Evolutionary conservation across 495 filamentous ascomycete species (phyloP).

Genomic region (Aspergillus wentii): DNA sequence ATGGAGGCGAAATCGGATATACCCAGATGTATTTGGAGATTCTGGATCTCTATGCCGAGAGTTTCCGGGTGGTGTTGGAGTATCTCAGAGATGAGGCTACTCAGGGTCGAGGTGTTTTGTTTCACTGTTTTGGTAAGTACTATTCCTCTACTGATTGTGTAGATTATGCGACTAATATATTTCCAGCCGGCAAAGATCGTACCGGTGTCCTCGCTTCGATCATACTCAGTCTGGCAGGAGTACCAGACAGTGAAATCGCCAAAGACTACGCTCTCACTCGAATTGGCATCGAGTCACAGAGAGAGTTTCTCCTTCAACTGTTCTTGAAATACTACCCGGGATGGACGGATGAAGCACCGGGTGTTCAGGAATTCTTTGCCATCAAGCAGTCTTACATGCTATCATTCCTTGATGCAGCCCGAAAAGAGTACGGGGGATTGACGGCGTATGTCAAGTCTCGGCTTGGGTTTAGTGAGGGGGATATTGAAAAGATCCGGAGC

Average conservation of each 20-base stretch:
- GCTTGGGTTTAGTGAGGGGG: no score
- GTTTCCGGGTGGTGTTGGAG: conserved; percentile 28
- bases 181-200: conserved; percentile 56
- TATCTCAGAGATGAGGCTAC: conserved; percentile 39
- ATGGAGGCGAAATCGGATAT: conserved; percentile 50
- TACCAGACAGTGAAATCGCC: conserved; percentile 35
- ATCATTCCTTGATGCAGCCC: no score
- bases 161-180: conserved; percentile 2
- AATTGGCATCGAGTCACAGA: conserved; percentile 20
- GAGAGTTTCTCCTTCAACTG: no score
- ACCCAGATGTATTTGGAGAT: conserved; percentile 50
- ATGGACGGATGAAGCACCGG: no score
- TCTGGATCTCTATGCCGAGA: conserved; percentile 26
- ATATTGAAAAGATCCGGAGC: no score
- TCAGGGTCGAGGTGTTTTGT: conserved; percentile 37
- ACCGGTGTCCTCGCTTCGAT: conserved; percentile 57
- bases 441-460: no score
- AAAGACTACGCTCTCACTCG: conserved; percentile 45
- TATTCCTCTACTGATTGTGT: background rate
- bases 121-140: conserved; percentile 57
- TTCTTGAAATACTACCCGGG: no score
- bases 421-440: no score
- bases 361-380: no score
- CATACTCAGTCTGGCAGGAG: conserved; percentile 49
- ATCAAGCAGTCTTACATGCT: no score